Evolutionary conservation across 345 rosid genomes (phyloP).

Genomic region (Erodium maritimum): DNA sequence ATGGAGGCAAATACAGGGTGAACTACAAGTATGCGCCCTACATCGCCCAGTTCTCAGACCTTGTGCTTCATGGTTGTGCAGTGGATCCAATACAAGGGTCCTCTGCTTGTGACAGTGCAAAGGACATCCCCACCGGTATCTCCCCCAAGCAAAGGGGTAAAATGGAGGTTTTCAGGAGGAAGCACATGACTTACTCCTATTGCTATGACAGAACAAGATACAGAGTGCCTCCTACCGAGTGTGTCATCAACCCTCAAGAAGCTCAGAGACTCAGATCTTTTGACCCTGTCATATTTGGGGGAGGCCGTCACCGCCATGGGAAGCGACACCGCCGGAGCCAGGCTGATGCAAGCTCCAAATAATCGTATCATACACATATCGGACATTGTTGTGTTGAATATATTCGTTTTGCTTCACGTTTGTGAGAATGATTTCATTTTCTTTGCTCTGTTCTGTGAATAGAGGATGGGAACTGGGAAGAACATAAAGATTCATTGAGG

Average conservation of each 20-base stretch:
- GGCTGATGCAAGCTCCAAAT: background rate
- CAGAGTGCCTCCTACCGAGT: conserved; percentile 54
- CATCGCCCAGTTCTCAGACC: conserved; percentile 45
- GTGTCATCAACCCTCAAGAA: conserved; percentile 47
- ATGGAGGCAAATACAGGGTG: conserved; percentile 86
- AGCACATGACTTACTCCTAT: conserved; percentile 82
- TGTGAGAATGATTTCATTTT: conserved; percentile 3
- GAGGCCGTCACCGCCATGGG: conserved; percentile 31
- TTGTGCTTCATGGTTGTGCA: conserved; percentile 74
- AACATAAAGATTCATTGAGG: conserved; percentile 18
- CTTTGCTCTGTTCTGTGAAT: background rate
- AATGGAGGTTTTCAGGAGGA: conserved; percentile 61
- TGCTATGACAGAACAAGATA: conserved; percentile 77
- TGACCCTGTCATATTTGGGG: conserved; percentile 80
- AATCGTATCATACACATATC: no score
- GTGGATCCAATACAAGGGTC: conserved; percentile 67
- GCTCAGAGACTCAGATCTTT: conserved; percentile 45
- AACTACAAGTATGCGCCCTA: conserved; percentile 95
- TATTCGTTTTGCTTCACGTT: no score
- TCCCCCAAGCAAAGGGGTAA: conserved; percentile 33
- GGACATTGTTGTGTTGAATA: background rate
- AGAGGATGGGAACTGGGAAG: background rate
- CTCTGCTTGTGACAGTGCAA: conserved; percentile 37
- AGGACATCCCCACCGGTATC: conserved; percentile 24
- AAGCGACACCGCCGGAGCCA: conserved; percentile 37